Conservation (phyloP, 257 asterid genomes). For the Solanum rostratum region DNA sequence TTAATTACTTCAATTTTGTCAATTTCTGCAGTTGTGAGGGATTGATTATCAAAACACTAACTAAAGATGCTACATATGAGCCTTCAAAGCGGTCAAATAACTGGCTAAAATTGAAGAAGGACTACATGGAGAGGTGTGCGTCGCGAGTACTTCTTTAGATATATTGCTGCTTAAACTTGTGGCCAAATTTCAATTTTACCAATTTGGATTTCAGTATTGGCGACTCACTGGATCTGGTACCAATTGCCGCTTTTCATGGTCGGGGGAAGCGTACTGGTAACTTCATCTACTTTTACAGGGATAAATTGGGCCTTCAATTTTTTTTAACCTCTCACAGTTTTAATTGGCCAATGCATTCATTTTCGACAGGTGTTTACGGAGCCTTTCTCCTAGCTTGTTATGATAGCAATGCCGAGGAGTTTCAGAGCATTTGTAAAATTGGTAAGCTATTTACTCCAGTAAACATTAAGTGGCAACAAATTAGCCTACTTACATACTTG, state of each 20-base stretch:
- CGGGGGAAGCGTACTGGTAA: slow-evolving; percentile 90
- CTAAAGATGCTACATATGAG: slow-evolving; percentile 86
- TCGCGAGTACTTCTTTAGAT: slow-evolving; percentile 1
- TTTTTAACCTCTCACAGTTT: neutral
- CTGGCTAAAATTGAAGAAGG: slow-evolving; percentile 92
- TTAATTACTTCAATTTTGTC: neutral
- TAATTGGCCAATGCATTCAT: neutral
- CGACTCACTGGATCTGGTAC: slow-evolving; percentile 94
- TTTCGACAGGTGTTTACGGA: slow-evolving; percentile 67
- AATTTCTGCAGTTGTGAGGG: slow-evolving; percentile 68
- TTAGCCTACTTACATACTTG: neutral
- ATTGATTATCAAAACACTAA: slow-evolving; percentile 86
- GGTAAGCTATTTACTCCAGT: slow-evolving; percentile 38
- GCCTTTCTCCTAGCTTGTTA: slow-evolving; percentile 97
- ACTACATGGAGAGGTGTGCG: slow-evolving; percentile 76
- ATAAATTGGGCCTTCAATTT: neutral
- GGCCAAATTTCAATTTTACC: neutral
- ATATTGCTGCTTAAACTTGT: neutral
- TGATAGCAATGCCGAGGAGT: slow-evolving; percentile 77
- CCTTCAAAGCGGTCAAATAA: slow-evolving; percentile 84
- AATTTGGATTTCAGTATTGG: slow-evolving; percentile 52
- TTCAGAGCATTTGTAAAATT: slow-evolving; percentile 90
- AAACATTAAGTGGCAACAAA: slow-evolving; percentile 3
- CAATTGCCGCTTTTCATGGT: slow-evolving; percentile 96
- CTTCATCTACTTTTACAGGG: neutral